phyloP scores from a whole-genome alignment of 371 early-diverging fungal genomes.

The Actinomortierella wolfii region DNA sequence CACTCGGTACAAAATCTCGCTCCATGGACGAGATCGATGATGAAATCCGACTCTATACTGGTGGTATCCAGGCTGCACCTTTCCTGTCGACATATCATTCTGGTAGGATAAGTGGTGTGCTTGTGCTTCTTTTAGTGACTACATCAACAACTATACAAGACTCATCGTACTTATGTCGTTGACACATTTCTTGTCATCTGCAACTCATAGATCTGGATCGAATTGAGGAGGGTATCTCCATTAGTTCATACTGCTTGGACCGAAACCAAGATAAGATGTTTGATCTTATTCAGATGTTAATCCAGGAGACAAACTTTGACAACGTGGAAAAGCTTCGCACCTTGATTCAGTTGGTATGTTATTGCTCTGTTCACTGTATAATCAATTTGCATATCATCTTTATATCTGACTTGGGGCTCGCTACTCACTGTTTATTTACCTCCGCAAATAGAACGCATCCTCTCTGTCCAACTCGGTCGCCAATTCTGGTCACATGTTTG shows the following conservation, averaged over 20 bases:
- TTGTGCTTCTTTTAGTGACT: too few species aligned
- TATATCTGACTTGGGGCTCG: neutral
- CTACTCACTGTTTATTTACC: neutral
- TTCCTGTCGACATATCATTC: slow-evolving; percentile 71
- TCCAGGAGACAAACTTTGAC: slow-evolving; percentile 78
- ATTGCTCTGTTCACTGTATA: too few species aligned
- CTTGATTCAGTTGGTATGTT: slow-evolving; percentile 71
- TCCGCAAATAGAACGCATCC: slow-evolving; percentile 58
- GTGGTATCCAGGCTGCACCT: slow-evolving; percentile 79
- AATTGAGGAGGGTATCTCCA: slow-evolving; percentile 61
- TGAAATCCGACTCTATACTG: slow-evolving; percentile 83
- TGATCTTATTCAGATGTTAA: slow-evolving; percentile 67
- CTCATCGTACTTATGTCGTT: too few species aligned
- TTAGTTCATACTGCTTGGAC: slow-evolving; percentile 74
- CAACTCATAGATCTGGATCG: slow-evolving; percentile 51
- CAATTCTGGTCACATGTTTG: slow-evolving; percentile 84
- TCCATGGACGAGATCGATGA: slow-evolving; percentile 88
- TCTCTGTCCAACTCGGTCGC: slow-evolving; percentile 82
- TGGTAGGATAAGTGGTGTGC: too few species aligned
- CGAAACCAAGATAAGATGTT: slow-evolving; percentile 80
- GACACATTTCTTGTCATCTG: neutral
- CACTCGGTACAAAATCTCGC: slow-evolving; percentile 79
- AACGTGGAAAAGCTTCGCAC: slow-evolving; percentile 75
- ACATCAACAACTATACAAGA: too few species aligned
- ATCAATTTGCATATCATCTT: neutral